Percentiles rank a stretch among this genome's conserved stretches.
Evolutionary conservation across 176 grass and related monocot species (phyloP).

Genomic region (Triticum turgidum): DNA sequence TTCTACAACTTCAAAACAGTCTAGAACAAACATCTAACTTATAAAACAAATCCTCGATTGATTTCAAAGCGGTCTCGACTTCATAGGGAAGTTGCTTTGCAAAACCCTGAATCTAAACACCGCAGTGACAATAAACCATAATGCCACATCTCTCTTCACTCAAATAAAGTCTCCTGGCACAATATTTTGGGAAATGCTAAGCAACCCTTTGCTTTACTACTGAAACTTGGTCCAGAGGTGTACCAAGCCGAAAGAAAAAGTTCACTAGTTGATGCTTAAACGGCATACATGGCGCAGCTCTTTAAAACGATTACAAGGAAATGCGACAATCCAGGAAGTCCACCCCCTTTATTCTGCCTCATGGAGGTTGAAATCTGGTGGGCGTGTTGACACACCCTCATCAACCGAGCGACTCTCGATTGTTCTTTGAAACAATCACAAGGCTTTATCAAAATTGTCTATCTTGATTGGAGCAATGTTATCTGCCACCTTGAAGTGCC

Average conservation of each 20-base stretch:
- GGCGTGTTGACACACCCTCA: neutral
- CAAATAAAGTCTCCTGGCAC: neutral
- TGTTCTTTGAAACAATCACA: neutral
- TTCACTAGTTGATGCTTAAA: neutral
- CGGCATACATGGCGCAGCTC: neutral
- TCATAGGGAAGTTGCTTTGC: neutral
- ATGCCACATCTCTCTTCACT: neutral
- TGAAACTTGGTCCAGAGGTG: neutral
- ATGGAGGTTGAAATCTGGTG: neutral
- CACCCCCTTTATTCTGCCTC: neutral
- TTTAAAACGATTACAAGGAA: neutral
- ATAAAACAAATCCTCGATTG: neutral
- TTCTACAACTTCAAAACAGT: neutral
- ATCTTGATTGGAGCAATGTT: slow-evolving; percentile 80
- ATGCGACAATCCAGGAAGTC: neutral
- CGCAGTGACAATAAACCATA: neutral
- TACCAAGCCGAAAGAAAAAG: neutral
- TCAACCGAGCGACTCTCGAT: neutral
- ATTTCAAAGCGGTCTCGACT: neutral
- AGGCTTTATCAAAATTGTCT: slow-evolving; percentile 60
- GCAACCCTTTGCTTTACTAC: neutral
- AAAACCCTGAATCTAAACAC: neutral
- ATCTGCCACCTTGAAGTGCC: slow-evolving; percentile 76
- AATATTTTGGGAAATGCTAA: neutral
- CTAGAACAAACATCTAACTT: neutral